A percentile compares a stretch with the other conserved stretches of the same genome.
Conservation (phyloP, 176 grass and related monocot species). For the Tuctoria greenei region DNA sequence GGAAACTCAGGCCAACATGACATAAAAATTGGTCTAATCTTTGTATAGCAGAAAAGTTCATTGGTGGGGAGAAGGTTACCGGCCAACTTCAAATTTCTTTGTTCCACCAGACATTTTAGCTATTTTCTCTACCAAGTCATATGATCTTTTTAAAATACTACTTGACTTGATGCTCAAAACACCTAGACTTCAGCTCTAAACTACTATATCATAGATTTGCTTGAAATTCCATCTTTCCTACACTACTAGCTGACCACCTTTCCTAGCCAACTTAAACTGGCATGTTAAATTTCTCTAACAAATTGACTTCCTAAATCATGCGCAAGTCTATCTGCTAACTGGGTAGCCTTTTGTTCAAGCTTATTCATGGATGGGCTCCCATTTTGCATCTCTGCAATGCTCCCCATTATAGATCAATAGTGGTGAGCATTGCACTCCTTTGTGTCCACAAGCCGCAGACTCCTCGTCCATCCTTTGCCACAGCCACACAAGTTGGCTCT, state of each 20-base stretch:
- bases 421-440: not conserved
- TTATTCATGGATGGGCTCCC: not conserved
- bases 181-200: not conserved
- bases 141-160: not conserved
- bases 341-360: not conserved
- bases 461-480: not conserved
- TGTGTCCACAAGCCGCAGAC: no score
- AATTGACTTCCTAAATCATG: not conserved
- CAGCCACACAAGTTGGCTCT: not conserved
- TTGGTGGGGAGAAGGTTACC: not conserved
- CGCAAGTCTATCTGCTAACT: not conserved
- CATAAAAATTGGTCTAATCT: slow-evolving; percentile 3
- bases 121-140: not conserved
- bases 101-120: not conserved
- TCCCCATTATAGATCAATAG: not conserved
- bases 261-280: not conserved
- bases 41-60: slow-evolving; percentile 1
- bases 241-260: not conserved
- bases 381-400: not conserved
- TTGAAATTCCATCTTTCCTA: not conserved
- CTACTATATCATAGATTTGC: not conserved
- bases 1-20: slow-evolving; percentile 2
- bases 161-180: not conserved
- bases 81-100: not conserved
- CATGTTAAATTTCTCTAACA: not conserved